Conservation (phyloP, 345 rosid genomes). For the Jatropha curcas region DNA sequence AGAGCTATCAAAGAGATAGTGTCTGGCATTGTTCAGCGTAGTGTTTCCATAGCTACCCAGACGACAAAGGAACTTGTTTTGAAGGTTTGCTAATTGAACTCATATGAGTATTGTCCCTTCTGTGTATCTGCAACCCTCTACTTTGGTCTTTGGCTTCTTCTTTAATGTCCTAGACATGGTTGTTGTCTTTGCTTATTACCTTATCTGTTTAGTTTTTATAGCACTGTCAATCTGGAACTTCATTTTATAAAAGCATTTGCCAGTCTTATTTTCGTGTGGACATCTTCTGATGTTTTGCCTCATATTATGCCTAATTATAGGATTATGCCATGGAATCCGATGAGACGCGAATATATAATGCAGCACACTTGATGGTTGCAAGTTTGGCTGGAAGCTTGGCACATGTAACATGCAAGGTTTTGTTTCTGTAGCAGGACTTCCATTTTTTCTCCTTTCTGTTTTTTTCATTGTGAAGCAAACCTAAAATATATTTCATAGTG, state of each 20-base stretch:
- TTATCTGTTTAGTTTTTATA: background rate
- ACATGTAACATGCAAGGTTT: constrained; percentile 99
- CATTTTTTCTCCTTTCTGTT: background rate
- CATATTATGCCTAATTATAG: constrained; percentile 30
- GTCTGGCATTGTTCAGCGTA: constrained; percentile 86
- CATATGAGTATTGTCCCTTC: constrained; percentile 9
- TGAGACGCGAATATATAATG: constrained; percentile 84
- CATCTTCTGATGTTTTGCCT: background rate
- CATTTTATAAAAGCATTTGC: background rate
- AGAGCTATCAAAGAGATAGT: constrained; percentile 95
- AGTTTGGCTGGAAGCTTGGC: constrained; percentile 98
- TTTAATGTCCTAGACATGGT: background rate
- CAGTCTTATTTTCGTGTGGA: background rate
- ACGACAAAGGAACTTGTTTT: constrained; percentile 97
- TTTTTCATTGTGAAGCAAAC: background rate
- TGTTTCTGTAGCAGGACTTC: background rate
- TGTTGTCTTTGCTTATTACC: background rate
- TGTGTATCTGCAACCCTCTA: constrained; percentile 5
- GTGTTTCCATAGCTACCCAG: constrained; percentile 97
- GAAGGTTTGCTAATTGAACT: constrained; percentile 57
- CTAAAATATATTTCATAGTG: background rate
- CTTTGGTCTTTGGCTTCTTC: background rate
- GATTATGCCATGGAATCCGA: constrained; percentile 93
- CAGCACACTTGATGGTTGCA: constrained; percentile 99
- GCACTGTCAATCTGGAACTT: background rate